A percentile compares a stretch with the other conserved stretches of the same genome.
These are phyloP conservation scores for Sordariomycetes sp. DNA, from an alignment of 2,329 filamentous ascomycete species.

Conservation along the genomic window DNA sequence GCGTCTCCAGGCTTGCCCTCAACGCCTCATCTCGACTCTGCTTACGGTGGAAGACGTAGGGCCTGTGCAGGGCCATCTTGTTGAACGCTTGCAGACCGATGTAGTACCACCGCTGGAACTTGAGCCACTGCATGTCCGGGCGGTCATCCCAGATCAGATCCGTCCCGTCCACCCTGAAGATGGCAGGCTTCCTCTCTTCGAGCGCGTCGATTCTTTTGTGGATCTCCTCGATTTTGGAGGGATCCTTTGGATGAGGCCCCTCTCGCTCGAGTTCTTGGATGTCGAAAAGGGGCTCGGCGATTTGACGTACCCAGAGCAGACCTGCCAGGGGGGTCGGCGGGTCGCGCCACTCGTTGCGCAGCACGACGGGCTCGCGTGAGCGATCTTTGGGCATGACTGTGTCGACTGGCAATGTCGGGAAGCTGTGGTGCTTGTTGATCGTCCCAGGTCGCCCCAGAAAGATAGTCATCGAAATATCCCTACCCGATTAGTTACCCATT, in stretches of 20 bases:
- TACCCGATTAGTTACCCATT: constrained; percentile 14
- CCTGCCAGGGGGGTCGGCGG: constrained; percentile 48
- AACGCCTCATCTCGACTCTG: constrained; percentile 46
- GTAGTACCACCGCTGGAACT: constrained; percentile 31
- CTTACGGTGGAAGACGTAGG: constrained; percentile 50
- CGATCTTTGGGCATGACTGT: constrained; percentile 36
- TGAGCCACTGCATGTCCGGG: constrained; percentile 45
- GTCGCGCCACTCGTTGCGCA: constrained; percentile 34
- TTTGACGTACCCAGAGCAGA: constrained; percentile 38
- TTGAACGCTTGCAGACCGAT: constrained; percentile 43
- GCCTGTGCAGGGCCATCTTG: constrained; percentile 50
- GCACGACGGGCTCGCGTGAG: constrained; percentile 35
- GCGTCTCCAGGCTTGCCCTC: constrained; percentile 43
- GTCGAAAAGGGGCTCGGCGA: constrained; percentile 38
- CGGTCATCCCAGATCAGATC: constrained; percentile 46
- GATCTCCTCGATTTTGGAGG: constrained; percentile 41
- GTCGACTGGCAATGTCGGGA: constrained; percentile 44
- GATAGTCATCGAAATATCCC: constrained; percentile 44
- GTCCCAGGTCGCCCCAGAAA: constrained; percentile 48
- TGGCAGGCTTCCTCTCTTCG: constrained; percentile 38
- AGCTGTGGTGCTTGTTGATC: constrained; percentile 37
- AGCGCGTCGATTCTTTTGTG: constrained; percentile 41
- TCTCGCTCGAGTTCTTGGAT: constrained; percentile 48
- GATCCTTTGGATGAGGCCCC: constrained; percentile 44
- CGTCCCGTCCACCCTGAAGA: constrained; percentile 44